Base-by-base conservation (phyloP, 371 early-diverging fungal species). In the Mucor velutinosus region DNA sequence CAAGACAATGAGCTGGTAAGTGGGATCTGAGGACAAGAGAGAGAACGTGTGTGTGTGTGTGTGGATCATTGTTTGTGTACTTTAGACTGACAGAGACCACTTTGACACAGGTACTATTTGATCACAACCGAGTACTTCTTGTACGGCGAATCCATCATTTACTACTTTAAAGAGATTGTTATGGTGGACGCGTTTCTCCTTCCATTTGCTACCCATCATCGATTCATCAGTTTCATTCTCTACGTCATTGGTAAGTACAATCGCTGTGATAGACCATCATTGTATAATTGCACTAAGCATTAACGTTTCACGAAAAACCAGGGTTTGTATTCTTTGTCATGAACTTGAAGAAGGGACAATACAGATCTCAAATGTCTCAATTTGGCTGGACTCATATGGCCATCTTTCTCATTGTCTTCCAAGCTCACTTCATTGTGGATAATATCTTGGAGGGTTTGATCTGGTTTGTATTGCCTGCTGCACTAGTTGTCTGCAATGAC, bases 351-450 rank as follows among this genome's bases (percentile, higher is more conserved):
- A 95, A 94, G 81, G 95, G 95, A 11, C 89, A 89, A 71, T 94
- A 93, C 71, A 82, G 85, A 60, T 89, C 91, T 76, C 99, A 99
- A 83, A 94, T 99, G 81, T 83, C 90, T 1, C 94, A 96, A 74
- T 97, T 99, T 77, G 95, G 94, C 23, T 93, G 97, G 93, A 96
- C 95, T 1, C 98, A 99, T 76, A 96, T 99, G 94, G 89, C 96
- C 3, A 80, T 97, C 64, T 79, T 97, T 35, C 77, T 97, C 41
- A 94, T 98, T 30, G 94, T 95, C 45, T 85, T 91, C 67, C 94
- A 94, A 77, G 92, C 94, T 65, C 95, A 97, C 74, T 95, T 95
- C 69, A 95, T 97, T 76, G 92, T 99, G 68, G 92, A 93, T 76
- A 99, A 98, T 83, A 94, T 99, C 70, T 89, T 97, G 71, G 95